Conservation (phyloP, 805 yeast genomes). For the Debaryomyces tyrocola region DNA sequence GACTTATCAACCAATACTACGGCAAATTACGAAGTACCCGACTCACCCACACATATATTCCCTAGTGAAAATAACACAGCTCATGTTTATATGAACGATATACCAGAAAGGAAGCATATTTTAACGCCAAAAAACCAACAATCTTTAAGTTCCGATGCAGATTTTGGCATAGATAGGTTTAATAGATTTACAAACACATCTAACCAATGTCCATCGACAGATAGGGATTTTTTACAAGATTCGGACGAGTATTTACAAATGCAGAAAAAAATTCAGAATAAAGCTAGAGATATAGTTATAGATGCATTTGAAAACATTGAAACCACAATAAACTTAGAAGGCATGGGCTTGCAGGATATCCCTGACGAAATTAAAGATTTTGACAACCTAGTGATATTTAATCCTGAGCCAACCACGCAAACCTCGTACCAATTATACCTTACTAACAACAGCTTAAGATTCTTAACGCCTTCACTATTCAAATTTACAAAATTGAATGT, state of each 20-base stretch:
- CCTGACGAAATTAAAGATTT: conserved; percentile 63
- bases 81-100: not conserved
- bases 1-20: conserved; percentile 25
- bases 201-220: conserved; percentile 32
- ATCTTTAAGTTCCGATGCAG: conserved; percentile 35
- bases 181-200: conserved; percentile 32
- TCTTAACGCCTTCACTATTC: conserved; percentile 51
- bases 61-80: conserved; percentile 6
- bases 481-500: conserved; percentile 51
- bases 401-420: conserved; percentile 16
- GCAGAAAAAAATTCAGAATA: conserved; percentile 14
- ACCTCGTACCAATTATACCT: conserved; percentile 48
- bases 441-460: conserved; percentile 47
- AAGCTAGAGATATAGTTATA: conserved; percentile 44
- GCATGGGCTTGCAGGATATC: conserved; percentile 44
- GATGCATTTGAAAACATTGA: conserved; percentile 48
- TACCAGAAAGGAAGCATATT: not conserved
- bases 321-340: conserved; percentile 48
- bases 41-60: conserved; percentile 21
- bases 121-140: not conserved
- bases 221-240: conserved; percentile 22
- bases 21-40: conserved; percentile 21
- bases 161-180: conserved; percentile 53
- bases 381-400: conserved; percentile 50
- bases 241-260: conserved; percentile 18